Conservation (phyloP, 371 early-diverging fungal genomes). For the Parasitella parasitica region DNA sequence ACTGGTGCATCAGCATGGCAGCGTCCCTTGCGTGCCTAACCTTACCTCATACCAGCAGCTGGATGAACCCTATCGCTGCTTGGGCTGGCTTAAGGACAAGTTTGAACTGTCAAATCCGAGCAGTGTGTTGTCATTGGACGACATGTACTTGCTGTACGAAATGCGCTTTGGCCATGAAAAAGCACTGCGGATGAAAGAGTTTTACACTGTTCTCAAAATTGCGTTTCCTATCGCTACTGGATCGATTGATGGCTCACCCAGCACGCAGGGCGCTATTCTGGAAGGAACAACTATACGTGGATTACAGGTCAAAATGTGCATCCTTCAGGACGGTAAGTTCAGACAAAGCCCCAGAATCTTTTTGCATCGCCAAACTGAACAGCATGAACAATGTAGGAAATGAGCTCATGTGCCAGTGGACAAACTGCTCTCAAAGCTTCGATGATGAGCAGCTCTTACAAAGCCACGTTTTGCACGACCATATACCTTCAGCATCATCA, state of each 20-base stretch:
- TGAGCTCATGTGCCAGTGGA: constrained; percentile 53
- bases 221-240: constrained; percentile 26
- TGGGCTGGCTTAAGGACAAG: constrained; percentile 44
- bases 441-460: constrained; percentile 44
- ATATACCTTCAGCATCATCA: constrained; percentile 21
- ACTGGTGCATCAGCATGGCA: constrained; percentile 12
- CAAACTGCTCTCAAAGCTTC: constrained; percentile 48
- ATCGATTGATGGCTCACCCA: background rate
- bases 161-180: constrained; percentile 35
- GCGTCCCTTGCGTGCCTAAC: constrained; percentile 26
- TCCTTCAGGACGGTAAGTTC: constrained; percentile 27
- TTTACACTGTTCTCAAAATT: constrained; percentile 39
- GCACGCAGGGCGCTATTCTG: constrained; percentile 7
- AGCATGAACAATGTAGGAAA: too few species aligned
- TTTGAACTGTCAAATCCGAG: constrained; percentile 22
- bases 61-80: constrained; percentile 40
- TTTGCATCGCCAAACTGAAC: too few species aligned
- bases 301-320: constrained; percentile 31
- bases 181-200: constrained; percentile 26
- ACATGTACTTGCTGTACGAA: constrained; percentile 32
- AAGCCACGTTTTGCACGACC: constrained; percentile 53
- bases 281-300: constrained; percentile 27
- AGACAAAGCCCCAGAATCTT: too few species aligned
- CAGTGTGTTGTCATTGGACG: constrained; percentile 26
- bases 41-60: constrained; percentile 24